These are phyloP conservation scores for Citrus trifoliata DNA, from an alignment of 345 rosid species.

Conservation along the genomic window DNA sequence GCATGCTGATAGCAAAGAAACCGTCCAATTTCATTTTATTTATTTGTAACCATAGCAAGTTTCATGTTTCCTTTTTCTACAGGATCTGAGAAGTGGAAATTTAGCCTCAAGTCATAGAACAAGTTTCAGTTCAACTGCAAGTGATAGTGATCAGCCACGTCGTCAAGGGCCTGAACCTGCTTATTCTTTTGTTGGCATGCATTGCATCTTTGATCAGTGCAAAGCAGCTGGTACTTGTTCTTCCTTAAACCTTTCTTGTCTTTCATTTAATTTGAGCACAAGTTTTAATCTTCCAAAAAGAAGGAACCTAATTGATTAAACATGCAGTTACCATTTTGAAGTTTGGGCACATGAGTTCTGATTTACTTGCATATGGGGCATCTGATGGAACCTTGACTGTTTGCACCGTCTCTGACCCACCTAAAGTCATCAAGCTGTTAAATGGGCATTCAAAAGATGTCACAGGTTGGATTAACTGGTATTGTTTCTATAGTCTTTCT, in stretches of 20 bases:
- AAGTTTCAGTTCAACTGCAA: slow-evolving; percentile 75
- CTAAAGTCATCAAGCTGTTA: slow-evolving; percentile 59
- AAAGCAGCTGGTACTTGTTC: slow-evolving; percentile 70
- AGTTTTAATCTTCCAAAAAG: slow-evolving; percentile 4
- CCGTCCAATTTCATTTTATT: background rate
- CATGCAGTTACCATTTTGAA: slow-evolving; percentile 86
- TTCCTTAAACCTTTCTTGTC: slow-evolving; percentile 5
- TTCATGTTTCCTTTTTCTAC: slow-evolving; percentile 17
- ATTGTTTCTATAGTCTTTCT: slow-evolving; percentile 44
- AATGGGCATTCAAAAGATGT: slow-evolving; percentile 89
- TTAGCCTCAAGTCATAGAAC: slow-evolving; percentile 65
- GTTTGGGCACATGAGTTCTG: slow-evolving; percentile 96
- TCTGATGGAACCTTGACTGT: slow-evolving; percentile 90
- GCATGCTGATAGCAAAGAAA: background rate
- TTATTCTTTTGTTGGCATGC: slow-evolving; percentile 97
- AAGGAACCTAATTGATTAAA: slow-evolving; percentile 19
- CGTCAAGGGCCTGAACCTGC: slow-evolving; percentile 66
- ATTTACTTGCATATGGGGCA: slow-evolving; percentile 92
- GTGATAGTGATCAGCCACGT: slow-evolving; percentile 65
- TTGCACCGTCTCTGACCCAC: slow-evolving; percentile 74
- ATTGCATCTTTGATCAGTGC: slow-evolving; percentile 94
- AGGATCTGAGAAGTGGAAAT: slow-evolving; percentile 69
- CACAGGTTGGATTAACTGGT: slow-evolving; percentile 96
- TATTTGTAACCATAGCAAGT: slow-evolving; percentile 5
- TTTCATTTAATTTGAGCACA: background rate